Percentiles rank a stretch among this genome's conserved stretches.
Evolutionary conservation across 768 basidiomycete genomes (phyloP).

Genomic region (Leccinum pellstonianum): DNA sequence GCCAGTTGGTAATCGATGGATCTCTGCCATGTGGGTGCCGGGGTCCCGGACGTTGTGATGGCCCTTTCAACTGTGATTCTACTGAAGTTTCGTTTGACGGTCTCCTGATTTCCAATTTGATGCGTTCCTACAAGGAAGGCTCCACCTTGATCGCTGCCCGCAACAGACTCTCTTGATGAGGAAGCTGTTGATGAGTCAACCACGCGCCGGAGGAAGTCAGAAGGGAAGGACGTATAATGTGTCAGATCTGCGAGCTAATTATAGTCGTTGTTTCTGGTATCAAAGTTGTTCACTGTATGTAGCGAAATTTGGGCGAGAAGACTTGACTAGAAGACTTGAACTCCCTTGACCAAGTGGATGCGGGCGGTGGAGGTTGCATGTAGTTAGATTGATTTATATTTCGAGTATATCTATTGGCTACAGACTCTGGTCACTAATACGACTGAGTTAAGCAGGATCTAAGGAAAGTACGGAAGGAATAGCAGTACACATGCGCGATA

Average conservation of each 20-base stretch:
- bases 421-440: not conserved
- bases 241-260: too few relatives aligned
- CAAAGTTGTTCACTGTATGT: too few relatives aligned
- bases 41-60: not conserved
- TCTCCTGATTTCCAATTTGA: not conserved
- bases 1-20: not conserved
- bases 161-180: not conserved
- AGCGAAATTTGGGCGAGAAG: too few relatives aligned
- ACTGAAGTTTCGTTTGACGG: not conserved
- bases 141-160: not conserved
- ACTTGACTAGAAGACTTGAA: too few relatives aligned
- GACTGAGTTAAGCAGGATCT: not conserved
- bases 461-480: not conserved
- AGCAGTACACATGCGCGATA: not conserved
- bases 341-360: too few relatives aligned
- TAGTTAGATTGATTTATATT: not conserved
- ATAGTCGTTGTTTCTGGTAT: too few relatives aligned
- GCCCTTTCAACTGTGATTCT: not conserved
- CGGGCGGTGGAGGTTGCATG: not conserved
- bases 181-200: not conserved
- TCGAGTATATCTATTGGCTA: conserved; percentile 4
- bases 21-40: not conserved
- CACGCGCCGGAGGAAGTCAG: not conserved
- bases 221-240: too few relatives aligned
- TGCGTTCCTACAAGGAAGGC: not conserved